Base-by-base conservation (phyloP, 164 flowering plant genomes). In the Vitis riparia region DNA sequence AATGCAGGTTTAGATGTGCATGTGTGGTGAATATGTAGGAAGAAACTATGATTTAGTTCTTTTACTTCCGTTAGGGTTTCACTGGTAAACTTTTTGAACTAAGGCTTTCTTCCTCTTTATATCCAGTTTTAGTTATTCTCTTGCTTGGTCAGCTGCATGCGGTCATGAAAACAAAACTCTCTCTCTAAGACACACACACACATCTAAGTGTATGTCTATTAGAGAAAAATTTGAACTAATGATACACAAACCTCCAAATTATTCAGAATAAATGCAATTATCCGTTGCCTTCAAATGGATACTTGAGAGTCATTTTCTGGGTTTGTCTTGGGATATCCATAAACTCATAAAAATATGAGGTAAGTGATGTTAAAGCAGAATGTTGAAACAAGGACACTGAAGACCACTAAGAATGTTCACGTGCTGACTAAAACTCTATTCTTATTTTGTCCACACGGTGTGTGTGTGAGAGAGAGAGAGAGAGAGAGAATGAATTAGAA, bases 351-450 rank as follows among this genome's bases (percentile, higher is more conserved):
- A 13, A 63, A 7, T n/a, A 9, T 63, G 15, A 49, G 55, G 53
- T 49, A 63, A 44, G 65, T 11, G 11, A 44, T 62, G 49, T 30
- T 61, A 23, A 13, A 27, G 9, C 13, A 50, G 7, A 49, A 50
- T 9, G 53, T 49, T 9, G 23, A 49, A 49, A 68, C 4, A 16
- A 13, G 37, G 55, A 23, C 12, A 27, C 55, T 9, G 51, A 44
- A 50, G 17, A 29, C 3, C 17, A 14, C 11, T 15, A 16, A 53
- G 72, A 69, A 66, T 50, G 63, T 73, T 44, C 10, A n/a, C 62
- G 60, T 71, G 74, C 61, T 37, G 71, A 62, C 67, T 73, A 73
- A 65, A 16, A 37, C 44, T 59, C 51, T 60, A 13, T 50, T 49
- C 52, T 29, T 51, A 37, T 3, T 53, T 53, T 55, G n/a, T 19